These are phyloP conservation scores for Penicillium paradoxum DNA, from an alignment of 495 filamentous ascomycete species.

Conservation along the genomic window DNA sequence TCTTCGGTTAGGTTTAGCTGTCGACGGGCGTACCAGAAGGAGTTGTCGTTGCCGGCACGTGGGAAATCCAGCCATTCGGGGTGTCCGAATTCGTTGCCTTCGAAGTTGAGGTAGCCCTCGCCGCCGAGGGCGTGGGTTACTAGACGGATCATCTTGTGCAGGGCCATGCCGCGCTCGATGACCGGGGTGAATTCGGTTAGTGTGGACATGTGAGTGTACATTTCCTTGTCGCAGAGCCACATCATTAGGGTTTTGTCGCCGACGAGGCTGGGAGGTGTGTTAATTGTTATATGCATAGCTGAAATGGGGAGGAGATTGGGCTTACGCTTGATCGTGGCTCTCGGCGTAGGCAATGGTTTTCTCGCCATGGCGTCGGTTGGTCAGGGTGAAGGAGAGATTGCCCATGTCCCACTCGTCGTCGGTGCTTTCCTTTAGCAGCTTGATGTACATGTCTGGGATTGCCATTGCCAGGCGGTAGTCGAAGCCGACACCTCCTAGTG, in stretches of 20 bases:
- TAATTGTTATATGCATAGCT: constrained; percentile 17
- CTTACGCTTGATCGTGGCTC: constrained; percentile 97
- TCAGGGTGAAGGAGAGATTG: constrained; percentile 76
- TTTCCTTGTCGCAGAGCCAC: constrained; percentile 95
- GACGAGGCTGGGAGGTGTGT: constrained; percentile 62
- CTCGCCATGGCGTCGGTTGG: constrained; percentile 89
- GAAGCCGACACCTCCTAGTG: constrained; percentile 87
- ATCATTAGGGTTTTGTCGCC: constrained; percentile 95
- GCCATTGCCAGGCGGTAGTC: constrained; percentile 98
- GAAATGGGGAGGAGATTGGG: constrained; percentile 10
- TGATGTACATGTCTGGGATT: constrained; percentile 98
- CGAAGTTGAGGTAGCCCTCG: constrained; percentile 97
- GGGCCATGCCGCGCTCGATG: constrained; percentile 82
- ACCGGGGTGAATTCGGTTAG: constrained; percentile 78
- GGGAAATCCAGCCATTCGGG: constrained; percentile 99
- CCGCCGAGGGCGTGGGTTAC: constrained; percentile 92
- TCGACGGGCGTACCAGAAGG: constrained; percentile 93
- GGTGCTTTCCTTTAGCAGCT: constrained; percentile 87
- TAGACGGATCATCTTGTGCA: constrained; percentile 97
- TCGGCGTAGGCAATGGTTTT: constrained; percentile 98
- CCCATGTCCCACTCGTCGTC: constrained; percentile 93
- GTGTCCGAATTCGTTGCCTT: constrained; percentile 98
- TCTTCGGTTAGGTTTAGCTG: constrained; percentile 94
- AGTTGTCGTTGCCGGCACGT: constrained; percentile 88
- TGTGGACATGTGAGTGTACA: constrained; percentile 96